These are phyloP conservation scores for Lecanosticta acicola DNA, from an alignment of 2,329 filamentous ascomycete genomes.

Conservation along the genomic window DNA sequence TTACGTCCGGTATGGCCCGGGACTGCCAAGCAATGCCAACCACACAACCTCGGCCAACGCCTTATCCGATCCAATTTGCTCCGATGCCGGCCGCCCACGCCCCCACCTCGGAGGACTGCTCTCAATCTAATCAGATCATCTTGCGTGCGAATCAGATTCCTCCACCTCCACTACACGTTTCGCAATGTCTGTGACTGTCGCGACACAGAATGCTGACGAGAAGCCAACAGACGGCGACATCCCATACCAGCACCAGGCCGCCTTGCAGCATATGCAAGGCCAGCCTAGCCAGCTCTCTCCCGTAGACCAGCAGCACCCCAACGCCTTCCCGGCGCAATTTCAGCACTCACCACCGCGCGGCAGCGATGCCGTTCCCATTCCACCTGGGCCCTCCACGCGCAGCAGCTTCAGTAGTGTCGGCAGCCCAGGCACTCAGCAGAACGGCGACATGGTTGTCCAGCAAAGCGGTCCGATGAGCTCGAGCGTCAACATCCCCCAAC, in stretches of 20 bases:
- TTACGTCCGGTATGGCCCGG: background rate
- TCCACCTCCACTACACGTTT: constrained; percentile 6
- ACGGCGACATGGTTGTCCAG: constrained; percentile 9
- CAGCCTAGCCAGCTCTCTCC: background rate
- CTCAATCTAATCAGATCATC: constrained; percentile 28
- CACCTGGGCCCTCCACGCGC: background rate
- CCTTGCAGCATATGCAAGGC: background rate
- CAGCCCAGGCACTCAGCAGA: constrained; percentile 1
- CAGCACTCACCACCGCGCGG: constrained; percentile 1
- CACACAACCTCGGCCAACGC: background rate
- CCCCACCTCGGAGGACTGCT: constrained; percentile 1
- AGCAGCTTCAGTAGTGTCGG: background rate
- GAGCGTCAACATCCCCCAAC: constrained; percentile 36
- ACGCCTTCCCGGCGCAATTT: background rate
- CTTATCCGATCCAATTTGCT: background rate
- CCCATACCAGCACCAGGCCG: background rate
- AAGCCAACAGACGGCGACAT: constrained; percentile 12
- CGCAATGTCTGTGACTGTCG: constrained; percentile 10
- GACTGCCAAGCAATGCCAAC: background rate
- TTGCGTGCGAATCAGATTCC: constrained; percentile 13
- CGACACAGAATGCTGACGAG: constrained; percentile 17
- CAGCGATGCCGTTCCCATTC: constrained; percentile 1
- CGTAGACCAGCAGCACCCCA: background rate
- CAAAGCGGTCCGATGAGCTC: constrained; percentile 35
- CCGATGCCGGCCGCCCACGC: constrained; percentile 6